A percentile compares a stretch with the other conserved stretches of the same genome.
Conservation (phyloP, 2,329 filamentous ascomycete species). For the Bipolaris victoriae region DNA sequence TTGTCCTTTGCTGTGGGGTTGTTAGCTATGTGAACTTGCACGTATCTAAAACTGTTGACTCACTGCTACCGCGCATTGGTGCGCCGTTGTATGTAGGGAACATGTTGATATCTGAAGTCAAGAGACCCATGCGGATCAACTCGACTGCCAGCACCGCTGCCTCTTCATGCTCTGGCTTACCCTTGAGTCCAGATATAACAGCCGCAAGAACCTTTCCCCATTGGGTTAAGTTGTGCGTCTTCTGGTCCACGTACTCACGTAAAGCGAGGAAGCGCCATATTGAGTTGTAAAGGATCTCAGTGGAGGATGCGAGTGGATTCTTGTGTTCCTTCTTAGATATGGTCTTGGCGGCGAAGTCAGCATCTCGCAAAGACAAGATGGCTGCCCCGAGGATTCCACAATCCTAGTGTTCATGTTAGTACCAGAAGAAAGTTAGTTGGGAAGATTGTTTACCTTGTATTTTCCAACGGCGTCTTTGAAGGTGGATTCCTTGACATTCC, state of each 20-base stretch:
- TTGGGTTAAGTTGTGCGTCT: slow-evolving; percentile 73
- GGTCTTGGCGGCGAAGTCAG: slow-evolving; percentile 72
- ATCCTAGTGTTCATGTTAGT: slow-evolving; percentile 26
- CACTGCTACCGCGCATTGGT: slow-evolving; percentile 60
- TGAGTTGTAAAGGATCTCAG: slow-evolving; percentile 75
- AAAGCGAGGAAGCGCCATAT: slow-evolving; percentile 91
- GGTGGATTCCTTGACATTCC: slow-evolving; percentile 72
- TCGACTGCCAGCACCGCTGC: slow-evolving; percentile 84
- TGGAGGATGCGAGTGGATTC: slow-evolving; percentile 63
- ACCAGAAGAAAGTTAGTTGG: background rate
- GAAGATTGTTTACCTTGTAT: slow-evolving; percentile 25
- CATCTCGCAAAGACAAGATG: slow-evolving; percentile 68
- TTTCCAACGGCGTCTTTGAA: slow-evolving; percentile 53
- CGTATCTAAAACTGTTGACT: slow-evolving; percentile 19
- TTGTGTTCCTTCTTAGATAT: slow-evolving; percentile 62
- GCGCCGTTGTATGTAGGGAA: slow-evolving; percentile 63
- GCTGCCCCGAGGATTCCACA: slow-evolving; percentile 56
- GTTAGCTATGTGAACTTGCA: slow-evolving; percentile 18
- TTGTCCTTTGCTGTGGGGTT: slow-evolving; percentile 70
- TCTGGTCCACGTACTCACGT: slow-evolving; percentile 79
- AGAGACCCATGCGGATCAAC: slow-evolving; percentile 76
- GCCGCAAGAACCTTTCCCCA: slow-evolving; percentile 80
- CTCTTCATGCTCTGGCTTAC: slow-evolving; percentile 69
- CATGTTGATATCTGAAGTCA: slow-evolving; percentile 71
- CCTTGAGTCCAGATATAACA: slow-evolving; percentile 69